These are phyloP conservation scores for Pseudonitzschia delicatissima DNA, from an alignment of 108 stramenopile species.

Conservation along the genomic window DNA sequence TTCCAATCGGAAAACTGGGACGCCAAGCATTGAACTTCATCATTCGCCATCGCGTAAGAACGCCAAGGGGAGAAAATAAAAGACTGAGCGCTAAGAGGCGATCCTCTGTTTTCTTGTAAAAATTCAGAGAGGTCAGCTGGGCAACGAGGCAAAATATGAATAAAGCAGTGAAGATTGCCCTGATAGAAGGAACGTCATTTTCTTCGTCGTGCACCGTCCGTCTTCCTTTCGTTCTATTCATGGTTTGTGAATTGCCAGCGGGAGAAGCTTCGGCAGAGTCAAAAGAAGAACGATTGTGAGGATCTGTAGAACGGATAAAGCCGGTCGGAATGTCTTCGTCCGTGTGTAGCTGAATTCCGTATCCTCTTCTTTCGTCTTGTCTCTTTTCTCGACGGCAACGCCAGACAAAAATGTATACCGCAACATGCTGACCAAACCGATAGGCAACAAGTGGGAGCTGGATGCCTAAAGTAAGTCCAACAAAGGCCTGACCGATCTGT, in stretches of 20 bases:
- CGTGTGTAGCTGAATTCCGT: conserved; percentile 61
- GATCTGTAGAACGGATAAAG: background rate
- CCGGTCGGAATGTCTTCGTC: conserved; percentile 37
- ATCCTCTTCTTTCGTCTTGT: conserved; percentile 57
- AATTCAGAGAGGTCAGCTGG: conserved; percentile 52
- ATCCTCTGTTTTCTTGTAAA: conserved; percentile 54
- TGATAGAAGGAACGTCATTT: conserved; percentile 53
- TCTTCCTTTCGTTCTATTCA: conserved; percentile 5
- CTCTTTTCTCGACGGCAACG: conserved; percentile 60
- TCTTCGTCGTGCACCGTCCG: conserved; percentile 25
- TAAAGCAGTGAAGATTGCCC: conserved; percentile 64
- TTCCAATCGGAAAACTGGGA: conserved; percentile 77
- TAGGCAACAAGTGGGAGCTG: conserved; percentile 76
- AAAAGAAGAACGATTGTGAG: background rate
- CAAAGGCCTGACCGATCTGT: conserved; percentile 61
- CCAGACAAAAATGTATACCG: conserved; percentile 83
- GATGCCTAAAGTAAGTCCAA: conserved; percentile 66
- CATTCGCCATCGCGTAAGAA: conserved; percentile 69
- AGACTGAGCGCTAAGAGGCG: conserved; percentile 64
- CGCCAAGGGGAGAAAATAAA: conserved; percentile 77
- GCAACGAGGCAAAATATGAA: conserved; percentile 57
- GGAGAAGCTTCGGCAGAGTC: background rate
- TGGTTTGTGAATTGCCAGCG: background rate
- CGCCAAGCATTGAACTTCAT: conserved; percentile 60
- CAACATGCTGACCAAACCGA: conserved; percentile 76